Evolutionary conservation across 495 filamentous ascomycete genomes (phyloP).

Genomic region (Podospora pseudopauciseta): DNA sequence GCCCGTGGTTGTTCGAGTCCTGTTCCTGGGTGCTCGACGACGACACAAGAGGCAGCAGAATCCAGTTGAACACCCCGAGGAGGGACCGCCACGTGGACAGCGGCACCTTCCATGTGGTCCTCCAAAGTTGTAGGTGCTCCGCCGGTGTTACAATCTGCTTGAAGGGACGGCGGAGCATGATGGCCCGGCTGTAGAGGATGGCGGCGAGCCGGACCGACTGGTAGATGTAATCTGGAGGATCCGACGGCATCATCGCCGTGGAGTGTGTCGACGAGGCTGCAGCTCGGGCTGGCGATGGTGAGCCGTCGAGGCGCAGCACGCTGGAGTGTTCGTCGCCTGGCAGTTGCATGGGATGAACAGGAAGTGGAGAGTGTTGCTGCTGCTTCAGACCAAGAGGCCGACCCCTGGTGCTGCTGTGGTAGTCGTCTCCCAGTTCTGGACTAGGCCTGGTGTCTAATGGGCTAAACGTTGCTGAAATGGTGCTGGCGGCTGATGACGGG

Average conservation of each 20-base stretch:
- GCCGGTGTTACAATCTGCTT: slow-evolving; percentile 17
- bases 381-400: neutral
- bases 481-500: slow-evolving; percentile 6
- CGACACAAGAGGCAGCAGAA: slow-evolving; percentile 26
- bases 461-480: neutral
- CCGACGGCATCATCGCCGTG: neutral
- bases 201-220: slow-evolving; percentile 32
- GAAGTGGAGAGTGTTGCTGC: neutral
- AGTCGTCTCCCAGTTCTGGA: neutral
- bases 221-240: slow-evolving; percentile 32
- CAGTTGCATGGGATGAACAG: neutral
- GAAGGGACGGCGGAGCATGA: slow-evolving; percentile 32
- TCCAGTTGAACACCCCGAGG: slow-evolving; percentile 37
- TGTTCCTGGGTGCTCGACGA: slow-evolving; percentile 15
- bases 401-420: neutral
- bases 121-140: slow-evolving; percentile 36
- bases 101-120: slow-evolving; percentile 35
- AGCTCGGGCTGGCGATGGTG: neutral
- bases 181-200: slow-evolving; percentile 34
- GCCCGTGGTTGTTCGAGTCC: slow-evolving; percentile 30
- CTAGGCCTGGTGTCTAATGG: neutral
- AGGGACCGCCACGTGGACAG: slow-evolving; percentile 31
- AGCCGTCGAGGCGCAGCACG: neutral
- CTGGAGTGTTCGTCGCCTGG: neutral
- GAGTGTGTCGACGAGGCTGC: neutral